These are phyloP conservation scores for Barnettozyma hawaiiensis DNA, from an alignment of 1,139 yeast species.

Conservation along the genomic window DNA sequence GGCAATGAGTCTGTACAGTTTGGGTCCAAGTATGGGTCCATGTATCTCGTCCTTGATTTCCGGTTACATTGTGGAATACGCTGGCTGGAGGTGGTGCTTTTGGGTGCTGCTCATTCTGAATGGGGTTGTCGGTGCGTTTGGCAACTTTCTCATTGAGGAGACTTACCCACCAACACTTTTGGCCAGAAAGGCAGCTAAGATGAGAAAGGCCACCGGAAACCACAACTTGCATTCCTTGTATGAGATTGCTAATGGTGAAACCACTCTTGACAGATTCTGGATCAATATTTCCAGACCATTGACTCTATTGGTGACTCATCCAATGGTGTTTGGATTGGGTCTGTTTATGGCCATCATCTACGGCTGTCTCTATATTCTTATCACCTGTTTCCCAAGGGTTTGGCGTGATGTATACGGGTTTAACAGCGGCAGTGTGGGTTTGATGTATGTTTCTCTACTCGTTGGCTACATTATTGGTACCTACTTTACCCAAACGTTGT, in stretches of 20 bases:
- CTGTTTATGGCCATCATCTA: slow-evolving; percentile 57
- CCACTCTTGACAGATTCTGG: slow-evolving; percentile 32
- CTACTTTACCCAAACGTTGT: slow-evolving; percentile 38
- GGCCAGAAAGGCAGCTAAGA: slow-evolving; percentile 38
- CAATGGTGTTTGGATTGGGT: slow-evolving; percentile 59
- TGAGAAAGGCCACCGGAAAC: slow-evolving; percentile 50
- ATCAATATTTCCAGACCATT: slow-evolving; percentile 48
- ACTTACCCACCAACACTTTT: slow-evolving; percentile 56
- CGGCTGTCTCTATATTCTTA: slow-evolving; percentile 57
- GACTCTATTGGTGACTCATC: slow-evolving; percentile 46
- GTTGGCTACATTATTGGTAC: slow-evolving; percentile 46
- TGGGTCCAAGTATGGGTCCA: slow-evolving; percentile 60
- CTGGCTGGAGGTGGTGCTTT: slow-evolving; percentile 57
- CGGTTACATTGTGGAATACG: slow-evolving; percentile 45
- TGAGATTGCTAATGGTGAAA: slow-evolving; percentile 45
- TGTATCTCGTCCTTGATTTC: slow-evolving; percentile 46
- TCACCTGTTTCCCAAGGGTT: slow-evolving; percentile 52
- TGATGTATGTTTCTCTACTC: slow-evolving; percentile 52
- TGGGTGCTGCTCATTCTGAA: slow-evolving; percentile 53
- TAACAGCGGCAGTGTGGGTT: slow-evolving; percentile 45
- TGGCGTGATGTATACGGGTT: slow-evolving; percentile 45
- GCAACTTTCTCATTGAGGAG: slow-evolving; percentile 43
- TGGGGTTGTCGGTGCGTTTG: slow-evolving; percentile 41
- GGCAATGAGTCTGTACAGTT: slow-evolving; percentile 55
- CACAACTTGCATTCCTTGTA: slow-evolving; percentile 51